Evolutionary conservation across 2,329 filamentous ascomycete genomes (phyloP).

Genomic region (Aphanoascus verrucosus): DNA sequence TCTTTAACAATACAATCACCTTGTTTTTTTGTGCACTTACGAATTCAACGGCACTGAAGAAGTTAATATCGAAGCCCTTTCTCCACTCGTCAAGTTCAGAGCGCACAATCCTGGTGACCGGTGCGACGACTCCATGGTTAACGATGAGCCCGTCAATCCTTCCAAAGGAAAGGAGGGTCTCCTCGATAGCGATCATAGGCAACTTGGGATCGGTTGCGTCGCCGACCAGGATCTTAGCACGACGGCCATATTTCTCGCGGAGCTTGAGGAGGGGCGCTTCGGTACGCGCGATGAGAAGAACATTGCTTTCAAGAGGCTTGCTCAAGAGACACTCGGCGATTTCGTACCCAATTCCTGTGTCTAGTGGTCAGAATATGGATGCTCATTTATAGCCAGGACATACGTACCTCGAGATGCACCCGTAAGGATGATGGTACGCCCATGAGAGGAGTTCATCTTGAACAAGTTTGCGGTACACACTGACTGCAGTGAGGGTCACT

Average conservation of each 20-base stretch:
- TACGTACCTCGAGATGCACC: constrained; percentile 51
- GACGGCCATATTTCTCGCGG: constrained; percentile 42
- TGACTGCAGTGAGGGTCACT: not conserved
- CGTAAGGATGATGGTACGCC: constrained; percentile 59
- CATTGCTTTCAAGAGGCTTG: constrained; percentile 40
- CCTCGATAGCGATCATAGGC: constrained; percentile 51
- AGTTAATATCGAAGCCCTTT: constrained; percentile 66
- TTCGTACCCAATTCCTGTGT: constrained; percentile 50
- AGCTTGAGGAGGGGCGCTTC: constrained; percentile 45
- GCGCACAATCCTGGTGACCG: constrained; percentile 60
- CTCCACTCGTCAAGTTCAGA: constrained; percentile 64
- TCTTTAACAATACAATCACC: not conserved
- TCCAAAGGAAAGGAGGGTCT: constrained; percentile 56
- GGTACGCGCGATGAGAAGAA: constrained; percentile 50
- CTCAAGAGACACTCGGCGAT: constrained; percentile 50
- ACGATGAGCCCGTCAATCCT: constrained; percentile 70
- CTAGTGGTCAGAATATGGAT: not conserved
- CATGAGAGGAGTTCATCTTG: constrained; percentile 9
- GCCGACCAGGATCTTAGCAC: constrained; percentile 48
- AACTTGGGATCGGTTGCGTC: constrained; percentile 47
- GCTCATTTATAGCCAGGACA: not conserved
- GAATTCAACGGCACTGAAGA: constrained; percentile 71
- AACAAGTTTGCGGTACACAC: not conserved
- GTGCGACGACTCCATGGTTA: constrained; percentile 76
- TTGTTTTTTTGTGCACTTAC: constrained; percentile 40